phyloP scores from a whole-genome alignment of 805 yeast genomes.

The Teunomyces cretensis region DNA sequence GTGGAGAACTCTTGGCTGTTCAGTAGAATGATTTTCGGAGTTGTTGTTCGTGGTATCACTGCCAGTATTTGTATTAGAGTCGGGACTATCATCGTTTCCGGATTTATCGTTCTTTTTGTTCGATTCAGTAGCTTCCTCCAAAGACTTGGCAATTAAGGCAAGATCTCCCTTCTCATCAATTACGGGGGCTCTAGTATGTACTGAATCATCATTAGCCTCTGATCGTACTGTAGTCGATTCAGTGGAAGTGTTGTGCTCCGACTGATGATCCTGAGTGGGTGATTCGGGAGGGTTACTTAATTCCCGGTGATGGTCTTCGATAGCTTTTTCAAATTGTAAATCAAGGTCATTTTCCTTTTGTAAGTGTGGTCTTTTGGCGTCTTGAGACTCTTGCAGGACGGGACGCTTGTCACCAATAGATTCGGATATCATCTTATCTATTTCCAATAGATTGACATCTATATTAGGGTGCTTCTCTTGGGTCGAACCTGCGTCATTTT shows the following conservation, averaged over 20 bases:
- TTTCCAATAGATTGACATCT: slow-evolving; percentile 11
- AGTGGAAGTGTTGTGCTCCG: not conserved
- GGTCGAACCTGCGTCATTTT: not conserved
- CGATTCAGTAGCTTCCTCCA: slow-evolving; percentile 31
- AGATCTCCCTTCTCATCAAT: slow-evolving; percentile 25
- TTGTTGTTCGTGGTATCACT: slow-evolving; percentile 2
- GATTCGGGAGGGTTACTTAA: slow-evolving; percentile 8
- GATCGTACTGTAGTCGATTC: slow-evolving; percentile 5
- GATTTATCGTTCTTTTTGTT: slow-evolving; percentile 2
- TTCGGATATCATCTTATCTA: slow-evolving; percentile 20
- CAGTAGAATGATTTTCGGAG: not conserved
- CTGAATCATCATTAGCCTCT: not conserved
- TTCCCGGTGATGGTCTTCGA: slow-evolving; percentile 15
- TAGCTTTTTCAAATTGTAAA: slow-evolving; percentile 18
- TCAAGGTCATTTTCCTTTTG: slow-evolving; percentile 11
- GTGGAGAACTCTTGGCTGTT: slow-evolving; percentile 8
- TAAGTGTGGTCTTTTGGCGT: slow-evolving; percentile 3
- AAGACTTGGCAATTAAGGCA: slow-evolving; percentile 31
- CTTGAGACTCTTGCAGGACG: slow-evolving; percentile 2
- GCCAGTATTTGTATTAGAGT: slow-evolving; percentile 2
- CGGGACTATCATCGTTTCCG: not conserved
- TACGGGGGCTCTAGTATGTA: not conserved
- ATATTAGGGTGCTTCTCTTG: slow-evolving; percentile 4
- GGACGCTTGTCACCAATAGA: slow-evolving; percentile 12
- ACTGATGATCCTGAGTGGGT: not conserved